A percentile compares a stretch with the other conserved stretches of the same genome.
phyloP scores from a whole-genome alignment of 2,329 filamentous ascomycete genomes.

The Aspergillus uvarum region DNA sequence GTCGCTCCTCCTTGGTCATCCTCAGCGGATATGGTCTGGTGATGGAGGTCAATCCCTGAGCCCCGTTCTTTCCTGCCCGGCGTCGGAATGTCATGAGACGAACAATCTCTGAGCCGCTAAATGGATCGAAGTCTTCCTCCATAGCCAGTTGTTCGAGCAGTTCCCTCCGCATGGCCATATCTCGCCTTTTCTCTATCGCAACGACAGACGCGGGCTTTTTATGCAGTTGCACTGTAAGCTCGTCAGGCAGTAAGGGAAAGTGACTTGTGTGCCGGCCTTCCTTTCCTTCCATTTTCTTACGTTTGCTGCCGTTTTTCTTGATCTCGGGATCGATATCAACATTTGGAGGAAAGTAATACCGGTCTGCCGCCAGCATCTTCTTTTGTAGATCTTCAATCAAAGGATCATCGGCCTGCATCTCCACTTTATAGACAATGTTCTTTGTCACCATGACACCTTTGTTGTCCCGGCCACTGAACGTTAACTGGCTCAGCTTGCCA shows the following conservation, averaged over 20 bases:
- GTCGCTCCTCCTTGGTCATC: not conserved
- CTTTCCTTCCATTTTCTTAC: constrained; percentile 3
- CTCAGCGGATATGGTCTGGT: constrained; percentile 19
- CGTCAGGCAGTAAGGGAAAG: constrained; percentile 29
- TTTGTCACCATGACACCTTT: constrained; percentile 52
- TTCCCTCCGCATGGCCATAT: constrained; percentile 26
- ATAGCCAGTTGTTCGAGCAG: constrained; percentile 24
- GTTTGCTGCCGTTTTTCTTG: constrained; percentile 27
- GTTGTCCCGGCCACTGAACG: constrained; percentile 51
- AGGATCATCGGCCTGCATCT: constrained; percentile 46
- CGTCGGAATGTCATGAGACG: constrained; percentile 34
- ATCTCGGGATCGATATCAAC: constrained; percentile 40
- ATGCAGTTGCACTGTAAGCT: constrained; percentile 39
- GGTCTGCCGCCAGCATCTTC: constrained; percentile 49
- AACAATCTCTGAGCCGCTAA: constrained; percentile 18
- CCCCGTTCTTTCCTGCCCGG: constrained; percentile 15
- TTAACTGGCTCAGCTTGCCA: constrained; percentile 53
- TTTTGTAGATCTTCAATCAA: constrained; percentile 51
- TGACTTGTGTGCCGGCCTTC: constrained; percentile 12
- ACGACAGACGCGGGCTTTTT: constrained; percentile 35
- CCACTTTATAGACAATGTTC: constrained; percentile 50
- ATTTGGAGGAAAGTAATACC: constrained; percentile 47
- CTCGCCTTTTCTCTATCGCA: constrained; percentile 29
- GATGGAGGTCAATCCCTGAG: constrained; percentile 28
- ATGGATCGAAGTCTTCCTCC: constrained; percentile 9